phyloP scores from a whole-genome alignment of 805 yeast species.

The Candida krabiensis region DNA sequence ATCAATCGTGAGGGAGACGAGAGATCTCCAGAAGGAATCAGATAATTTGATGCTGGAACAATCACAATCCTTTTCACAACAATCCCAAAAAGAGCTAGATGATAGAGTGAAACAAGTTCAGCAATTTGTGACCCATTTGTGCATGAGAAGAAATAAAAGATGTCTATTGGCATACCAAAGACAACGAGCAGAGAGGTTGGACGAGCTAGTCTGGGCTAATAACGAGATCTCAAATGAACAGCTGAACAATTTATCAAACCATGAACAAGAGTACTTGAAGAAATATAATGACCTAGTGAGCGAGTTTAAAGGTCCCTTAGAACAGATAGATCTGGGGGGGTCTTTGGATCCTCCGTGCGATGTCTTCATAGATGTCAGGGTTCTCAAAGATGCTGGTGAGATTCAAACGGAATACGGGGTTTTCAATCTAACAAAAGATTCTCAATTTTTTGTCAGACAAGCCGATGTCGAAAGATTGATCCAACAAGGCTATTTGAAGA shows the following conservation, averaged over 20 bases:
- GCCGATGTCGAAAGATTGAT: constrained; percentile 92
- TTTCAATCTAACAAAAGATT: constrained; percentile 86
- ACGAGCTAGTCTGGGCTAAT: constrained; percentile 70
- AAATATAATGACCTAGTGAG: constrained; percentile 70
- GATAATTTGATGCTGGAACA: constrained; percentile 40
- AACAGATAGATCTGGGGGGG: constrained; percentile 86
- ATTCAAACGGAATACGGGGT: constrained; percentile 97
- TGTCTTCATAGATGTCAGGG: constrained; percentile 91
- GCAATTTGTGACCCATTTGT: constrained; percentile 65
- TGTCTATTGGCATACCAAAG: constrained; percentile 84
- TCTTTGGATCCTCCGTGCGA: constrained; percentile 88
- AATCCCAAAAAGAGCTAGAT: constrained; percentile 17
- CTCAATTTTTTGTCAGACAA: constrained; percentile 91
- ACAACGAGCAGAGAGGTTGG: constrained; percentile 66
- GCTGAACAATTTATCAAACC: constrained; percentile 60
- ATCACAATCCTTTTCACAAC: constrained; percentile 20
- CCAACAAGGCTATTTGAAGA: constrained; percentile 90
- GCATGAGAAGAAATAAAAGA: constrained; percentile 86
- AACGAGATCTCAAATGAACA: constrained; percentile 44
- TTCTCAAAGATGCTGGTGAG: constrained; percentile 92
- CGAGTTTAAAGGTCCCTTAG: constrained; percentile 73
- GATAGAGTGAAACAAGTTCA: constrained; percentile 59
- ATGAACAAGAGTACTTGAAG: constrained; percentile 77
- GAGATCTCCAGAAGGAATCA: constrained; percentile 58
- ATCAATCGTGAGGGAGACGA: constrained; percentile 68